Base-by-base conservation (phyloP, 495 filamentous ascomycete species). In the Hypoxylon rickii region DNA sequence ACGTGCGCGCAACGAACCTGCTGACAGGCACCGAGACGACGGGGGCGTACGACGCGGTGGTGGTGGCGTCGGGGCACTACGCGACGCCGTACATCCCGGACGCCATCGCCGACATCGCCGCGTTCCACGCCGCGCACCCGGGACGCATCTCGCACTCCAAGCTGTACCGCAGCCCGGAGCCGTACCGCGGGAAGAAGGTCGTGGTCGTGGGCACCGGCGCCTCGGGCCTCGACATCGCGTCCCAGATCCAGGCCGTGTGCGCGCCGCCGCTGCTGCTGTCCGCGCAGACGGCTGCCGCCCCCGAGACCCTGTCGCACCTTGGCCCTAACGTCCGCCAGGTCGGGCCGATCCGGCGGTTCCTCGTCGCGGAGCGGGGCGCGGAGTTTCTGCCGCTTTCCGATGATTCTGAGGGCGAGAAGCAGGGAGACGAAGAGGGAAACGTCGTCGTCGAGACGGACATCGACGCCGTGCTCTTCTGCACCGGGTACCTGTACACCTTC, bases 41-140 rank as follows among this genome's bases (percentile, higher is more conserved):
- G 10, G 63, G 63, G 3, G 72, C 63, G 1, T 97, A 86, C 64
- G 91, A 96, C 71, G 90, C 89, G 8, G 83, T 96, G 3, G 83
- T 94, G 1, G 84, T 92, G n/a, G 89, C 89, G 5, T 90, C 79
- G 54, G 92, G 92, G 1, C 90, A 96, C 64, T 95, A 88, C 67
- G 79, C 79, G 16, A 82, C 87, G 5, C 86, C 87, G 0, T 86
- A 80, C 65, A 72, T 95, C 7, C 92, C 92, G 0, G 38, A 58
- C 1, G 70, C 79, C 18, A 82, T 68, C 11, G 59, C 46, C n/a
- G 56, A 61, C 1, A 65, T 77, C 3, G 3, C 42, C 4, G 64
- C 62, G 1, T 87, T 89, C 45, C 77, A 89, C 63, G 48, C 68
- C 20, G 62, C 70, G 2, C 81, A 89, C 51, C 88, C 88, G 0